Conservation (phyloP, 2,329 filamentous ascomycete genomes). For the Capronia coronata region DNA sequence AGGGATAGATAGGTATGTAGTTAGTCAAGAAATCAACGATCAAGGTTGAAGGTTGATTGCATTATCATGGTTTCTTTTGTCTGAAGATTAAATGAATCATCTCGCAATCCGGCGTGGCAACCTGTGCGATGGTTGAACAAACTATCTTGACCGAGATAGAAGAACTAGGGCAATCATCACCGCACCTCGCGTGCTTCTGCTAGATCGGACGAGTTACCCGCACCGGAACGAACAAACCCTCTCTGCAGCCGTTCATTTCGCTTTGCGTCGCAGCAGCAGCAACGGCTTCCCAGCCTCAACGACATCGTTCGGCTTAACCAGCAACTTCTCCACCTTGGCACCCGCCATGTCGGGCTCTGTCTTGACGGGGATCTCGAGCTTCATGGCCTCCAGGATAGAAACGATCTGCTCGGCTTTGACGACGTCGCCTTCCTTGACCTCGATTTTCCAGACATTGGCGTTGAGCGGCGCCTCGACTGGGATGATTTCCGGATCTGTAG, state of each 20-base stretch:
- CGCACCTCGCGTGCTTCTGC: too few relatives aligned
- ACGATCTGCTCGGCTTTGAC: constrained; percentile 41
- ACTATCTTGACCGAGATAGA: too few relatives aligned
- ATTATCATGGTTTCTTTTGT: too few relatives aligned
- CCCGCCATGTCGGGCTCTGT: constrained; percentile 30
- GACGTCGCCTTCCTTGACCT: constrained; percentile 39
- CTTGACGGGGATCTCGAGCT: constrained; percentile 49
- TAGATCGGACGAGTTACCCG: too few relatives aligned
- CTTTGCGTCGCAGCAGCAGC: constrained; percentile 30
- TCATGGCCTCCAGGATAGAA: constrained; percentile 52
- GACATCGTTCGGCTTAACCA: constrained; percentile 37
- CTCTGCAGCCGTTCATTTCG: constrained; percentile 4
- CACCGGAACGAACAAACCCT: too few relatives aligned
- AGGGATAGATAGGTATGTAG: too few relatives aligned
- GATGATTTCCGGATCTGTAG: constrained; percentile 34
- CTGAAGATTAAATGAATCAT: too few relatives aligned
- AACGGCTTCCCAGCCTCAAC: constrained; percentile 35
- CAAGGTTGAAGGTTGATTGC: too few relatives aligned
- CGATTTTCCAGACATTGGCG: constrained; percentile 50
- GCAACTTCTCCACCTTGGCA: constrained; percentile 36
- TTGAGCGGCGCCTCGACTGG: constrained; percentile 41
- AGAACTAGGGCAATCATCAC: too few relatives aligned
- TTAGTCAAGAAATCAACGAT: too few relatives aligned
- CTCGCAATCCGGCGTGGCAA: too few relatives aligned
- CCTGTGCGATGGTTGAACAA: too few relatives aligned